Base-by-base conservation (phyloP, 805 yeast genomes). In the Saccharomycopsis selenospora region DNA sequence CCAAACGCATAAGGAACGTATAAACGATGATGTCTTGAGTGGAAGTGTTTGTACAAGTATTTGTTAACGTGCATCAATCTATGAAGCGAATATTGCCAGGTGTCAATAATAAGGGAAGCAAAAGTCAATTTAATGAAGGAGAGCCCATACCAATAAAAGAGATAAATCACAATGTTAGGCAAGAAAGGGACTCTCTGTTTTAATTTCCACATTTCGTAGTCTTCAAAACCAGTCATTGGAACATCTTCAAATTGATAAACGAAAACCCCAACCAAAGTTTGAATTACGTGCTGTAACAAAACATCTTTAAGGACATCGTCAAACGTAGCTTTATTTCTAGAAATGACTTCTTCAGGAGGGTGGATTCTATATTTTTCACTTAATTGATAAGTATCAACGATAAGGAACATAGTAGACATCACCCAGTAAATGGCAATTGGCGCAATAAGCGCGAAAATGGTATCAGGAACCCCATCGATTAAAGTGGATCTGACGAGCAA, bases 1-100 rank as follows among this genome's bases (percentile, higher is more conserved):
- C 99, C 99, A 65, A 75, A 90, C 0, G 98, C 97, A 65, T 89
- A 93, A 6, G 99, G 99, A 30, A 93, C 96, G 58, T 93, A 91
- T 45, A 93, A 72, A 47, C 91, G 71, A 66, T 93, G 99, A 66
- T 93, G 99, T 56, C 95, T 81, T 4, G 98, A 88, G 65, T 93
- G 99, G 72, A 87, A 86, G 46, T 79, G 69, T 54, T 75, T 77
- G 74, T 93, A 93, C 43, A 90, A 69, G 48, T 72, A 68, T 61
- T 80, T 82, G 73, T 85, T 85, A 61, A 73, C 59, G 63, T 93
- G 99, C 98, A 93, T 90, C 55, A 74, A 62, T 53, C 96, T 75
- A 65, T 93, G 99, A 54, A 90, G 71, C 72, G 80, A 79, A 66
- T 85, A 93, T 68, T 93, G 99, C 99, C 99, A 93, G 2, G 95